Evolutionary conservation across 306 rosid species (phyloP).

Genomic region (Acacia confusa): DNA sequence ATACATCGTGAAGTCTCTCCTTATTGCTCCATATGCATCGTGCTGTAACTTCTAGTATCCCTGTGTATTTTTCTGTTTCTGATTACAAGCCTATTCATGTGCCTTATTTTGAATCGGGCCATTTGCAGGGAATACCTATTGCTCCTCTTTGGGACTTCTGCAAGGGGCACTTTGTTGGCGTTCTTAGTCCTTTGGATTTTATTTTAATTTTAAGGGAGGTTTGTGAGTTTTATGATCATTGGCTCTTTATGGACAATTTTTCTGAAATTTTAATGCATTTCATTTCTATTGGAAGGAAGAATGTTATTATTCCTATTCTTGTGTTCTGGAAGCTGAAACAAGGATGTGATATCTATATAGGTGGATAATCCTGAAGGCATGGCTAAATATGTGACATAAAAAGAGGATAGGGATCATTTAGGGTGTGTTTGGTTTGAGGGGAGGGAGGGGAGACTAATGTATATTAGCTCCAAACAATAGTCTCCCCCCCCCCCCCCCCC

Average conservation of each 20-base stretch:
- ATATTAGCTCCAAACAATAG: too few relatives aligned
- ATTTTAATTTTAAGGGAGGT: constrained; percentile 96
- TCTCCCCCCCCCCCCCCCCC: too few relatives aligned
- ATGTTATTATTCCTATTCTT: neutral
- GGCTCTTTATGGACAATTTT: constrained; percentile 31
- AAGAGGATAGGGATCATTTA: neutral
- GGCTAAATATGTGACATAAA: neutral
- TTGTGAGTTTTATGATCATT: constrained; percentile 35
- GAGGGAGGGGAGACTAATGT: too few relatives aligned
- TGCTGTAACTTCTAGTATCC: constrained; percentile 12
- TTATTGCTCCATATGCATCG: neutral
- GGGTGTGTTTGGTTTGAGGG: too few relatives aligned
- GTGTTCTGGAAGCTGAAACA: neutral
- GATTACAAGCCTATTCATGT: constrained; percentile 29
- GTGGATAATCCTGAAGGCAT: neutral
- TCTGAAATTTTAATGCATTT: constrained; percentile 14
- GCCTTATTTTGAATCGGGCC: constrained; percentile 35
- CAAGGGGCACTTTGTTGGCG: constrained; percentile 90
- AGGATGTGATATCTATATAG: neutral
- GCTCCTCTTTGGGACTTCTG: constrained; percentile 97
- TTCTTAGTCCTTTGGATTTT: constrained; percentile 92
- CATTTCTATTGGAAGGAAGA: neutral
- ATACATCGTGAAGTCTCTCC: neutral
- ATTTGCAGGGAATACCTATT: constrained; percentile 80
- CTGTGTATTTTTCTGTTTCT: constrained; percentile 23